Conservation (phyloP, 805 yeast species). For the Nakazawaea wyomingensis region DNA sequence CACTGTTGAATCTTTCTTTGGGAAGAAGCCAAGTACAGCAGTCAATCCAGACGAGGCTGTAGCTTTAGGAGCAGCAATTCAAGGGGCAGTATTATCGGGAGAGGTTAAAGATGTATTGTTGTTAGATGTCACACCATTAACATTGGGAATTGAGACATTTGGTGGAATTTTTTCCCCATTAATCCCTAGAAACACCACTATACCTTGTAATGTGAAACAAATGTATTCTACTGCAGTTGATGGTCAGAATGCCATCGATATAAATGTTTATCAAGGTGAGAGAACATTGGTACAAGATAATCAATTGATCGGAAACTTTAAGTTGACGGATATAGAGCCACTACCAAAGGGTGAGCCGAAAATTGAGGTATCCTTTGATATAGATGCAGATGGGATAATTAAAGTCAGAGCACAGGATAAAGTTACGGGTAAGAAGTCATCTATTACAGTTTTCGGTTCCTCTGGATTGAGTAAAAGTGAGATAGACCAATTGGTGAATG, state of each 20-base stretch:
- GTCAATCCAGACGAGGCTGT: constrained; percentile 96
- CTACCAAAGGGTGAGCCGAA: constrained; percentile 87
- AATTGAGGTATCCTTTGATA: constrained; percentile 89
- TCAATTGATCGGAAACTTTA: constrained; percentile 92
- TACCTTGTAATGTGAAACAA: constrained; percentile 91
- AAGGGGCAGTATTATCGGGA: constrained; percentile 95
- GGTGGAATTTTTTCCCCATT: constrained; percentile 93
- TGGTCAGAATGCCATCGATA: constrained; percentile 92
- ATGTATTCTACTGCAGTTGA: constrained; percentile 92
- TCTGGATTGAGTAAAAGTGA: constrained; percentile 88
- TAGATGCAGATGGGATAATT: constrained; percentile 95
- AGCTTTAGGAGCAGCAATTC: constrained; percentile 96
- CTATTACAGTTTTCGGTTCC: constrained; percentile 94
- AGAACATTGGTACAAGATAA: constrained; percentile 93
- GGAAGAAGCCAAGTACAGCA: constrained; percentile 80
- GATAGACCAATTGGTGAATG: constrained; percentile 86
- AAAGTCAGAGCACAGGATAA: constrained; percentile 93
- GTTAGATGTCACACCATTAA: constrained; percentile 83
- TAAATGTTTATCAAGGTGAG: constrained; percentile 97
- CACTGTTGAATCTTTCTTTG: constrained; percentile 72
- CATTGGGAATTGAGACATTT: constrained; percentile 92
- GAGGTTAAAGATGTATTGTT: constrained; percentile 89
- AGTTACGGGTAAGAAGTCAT: constrained; percentile 89
- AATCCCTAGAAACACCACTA: constrained; percentile 85
- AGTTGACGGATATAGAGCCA: constrained; percentile 85